These are phyloP conservation scores for Farysia itapuensis DNA, from an alignment of 1,284 basidiomycete species.

Conservation along the genomic window DNA sequence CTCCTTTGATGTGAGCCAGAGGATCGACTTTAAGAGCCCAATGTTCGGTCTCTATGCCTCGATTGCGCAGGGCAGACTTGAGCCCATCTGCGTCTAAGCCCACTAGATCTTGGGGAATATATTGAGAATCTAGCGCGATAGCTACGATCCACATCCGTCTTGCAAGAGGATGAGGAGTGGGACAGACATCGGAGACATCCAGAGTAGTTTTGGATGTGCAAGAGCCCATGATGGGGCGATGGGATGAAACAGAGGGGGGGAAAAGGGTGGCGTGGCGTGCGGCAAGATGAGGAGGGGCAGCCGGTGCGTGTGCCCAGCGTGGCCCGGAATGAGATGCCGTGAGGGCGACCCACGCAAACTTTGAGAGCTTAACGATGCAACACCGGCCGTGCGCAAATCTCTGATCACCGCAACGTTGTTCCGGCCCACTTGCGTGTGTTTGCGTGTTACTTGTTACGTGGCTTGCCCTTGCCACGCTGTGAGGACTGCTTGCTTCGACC, in stretches of 20 bases:
- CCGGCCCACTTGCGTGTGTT: too few relatives aligned
- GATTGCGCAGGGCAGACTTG: conserved; percentile 31
- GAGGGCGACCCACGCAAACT: too few relatives aligned
- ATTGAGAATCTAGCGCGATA: conserved; percentile 12
- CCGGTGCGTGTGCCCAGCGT: too few relatives aligned
- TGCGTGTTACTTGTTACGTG: not conserved
- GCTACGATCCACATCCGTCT: conserved; percentile 28
- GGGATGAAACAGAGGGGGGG: not conserved
- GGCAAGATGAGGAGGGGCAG: too few relatives aligned
- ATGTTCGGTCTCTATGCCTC: conserved; percentile 34
- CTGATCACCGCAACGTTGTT: too few relatives aligned
- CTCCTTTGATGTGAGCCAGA: conserved; percentile 1
- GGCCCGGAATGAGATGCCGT: too few relatives aligned
- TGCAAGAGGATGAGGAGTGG: conserved; percentile 20
- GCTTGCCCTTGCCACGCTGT: conserved; percentile 6
- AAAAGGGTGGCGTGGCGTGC: not conserved
- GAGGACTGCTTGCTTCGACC: conserved; percentile 14
- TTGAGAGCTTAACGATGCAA: too few relatives aligned
- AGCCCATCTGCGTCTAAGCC: conserved; percentile 29
- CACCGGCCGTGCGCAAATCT: too few relatives aligned
- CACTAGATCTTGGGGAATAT: conserved; percentile 23
- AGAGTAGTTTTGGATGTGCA: conserved; percentile 39
- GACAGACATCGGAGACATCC: conserved; percentile 5
- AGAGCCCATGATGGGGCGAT: conserved; percentile 25
- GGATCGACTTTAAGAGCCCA: conserved; percentile 38